These are phyloP conservation scores for Singerocomus rubriflavus DNA, from an alignment of 1,284 basidiomycete genomes.

Conservation along the genomic window DNA sequence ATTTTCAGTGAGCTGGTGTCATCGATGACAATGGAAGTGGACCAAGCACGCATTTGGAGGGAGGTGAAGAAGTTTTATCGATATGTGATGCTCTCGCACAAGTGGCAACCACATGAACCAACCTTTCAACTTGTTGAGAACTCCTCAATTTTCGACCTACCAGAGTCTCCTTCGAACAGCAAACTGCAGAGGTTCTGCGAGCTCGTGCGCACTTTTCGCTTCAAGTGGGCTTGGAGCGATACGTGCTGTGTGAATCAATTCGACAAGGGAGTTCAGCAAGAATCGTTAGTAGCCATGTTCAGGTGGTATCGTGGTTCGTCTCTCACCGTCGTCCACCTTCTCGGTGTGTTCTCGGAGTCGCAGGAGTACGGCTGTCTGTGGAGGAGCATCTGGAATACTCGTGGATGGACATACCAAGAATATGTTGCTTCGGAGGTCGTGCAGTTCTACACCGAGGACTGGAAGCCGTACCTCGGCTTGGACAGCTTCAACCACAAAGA, in stretches of 20 bases:
- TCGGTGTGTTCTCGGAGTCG: background rate
- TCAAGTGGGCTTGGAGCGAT: constrained; percentile 6
- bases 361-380: background rate
- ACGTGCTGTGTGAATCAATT: background rate
- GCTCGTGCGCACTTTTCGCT: background rate
- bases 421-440: background rate
- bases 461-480: no score
- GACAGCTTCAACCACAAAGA: no score
- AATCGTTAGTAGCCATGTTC: background rate
- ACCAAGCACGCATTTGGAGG: no score
- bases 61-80: no score
- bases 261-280: no score
- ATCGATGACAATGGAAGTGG: no score
- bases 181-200: background rate
- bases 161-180: no score
- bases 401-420: background rate
- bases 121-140: no score
- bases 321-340: background rate
- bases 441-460: no score
- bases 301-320: background rate
- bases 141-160: no score
- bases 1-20: background rate
- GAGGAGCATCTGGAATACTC: background rate
- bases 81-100: no score
- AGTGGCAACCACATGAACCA: no score